phyloP scores from a whole-genome alignment of 2,329 filamentous ascomycete species.

The Ceratocystis diversiconidia region DNA sequence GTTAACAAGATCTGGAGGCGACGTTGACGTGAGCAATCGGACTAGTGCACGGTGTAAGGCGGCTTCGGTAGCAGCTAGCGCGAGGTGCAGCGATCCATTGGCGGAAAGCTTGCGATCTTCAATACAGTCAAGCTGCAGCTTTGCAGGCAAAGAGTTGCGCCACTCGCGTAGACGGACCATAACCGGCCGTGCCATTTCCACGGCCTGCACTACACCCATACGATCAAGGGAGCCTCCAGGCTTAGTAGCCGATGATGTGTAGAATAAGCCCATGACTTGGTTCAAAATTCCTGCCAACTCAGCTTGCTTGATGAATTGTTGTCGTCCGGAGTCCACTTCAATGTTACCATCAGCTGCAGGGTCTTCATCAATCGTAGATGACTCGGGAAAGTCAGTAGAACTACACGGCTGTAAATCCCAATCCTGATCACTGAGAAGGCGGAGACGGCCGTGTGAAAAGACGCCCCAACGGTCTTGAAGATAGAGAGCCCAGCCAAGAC shows the following conservation, averaged over 20 bases:
- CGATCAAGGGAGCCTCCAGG: conserved; percentile 13
- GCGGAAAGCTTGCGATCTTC: conserved; percentile 28
- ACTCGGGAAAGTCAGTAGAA: conserved; percentile 22
- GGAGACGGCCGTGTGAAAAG: conserved; percentile 38
- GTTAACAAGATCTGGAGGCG: conserved; percentile 16
- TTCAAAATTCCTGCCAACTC: conserved; percentile 31
- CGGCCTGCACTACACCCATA: conserved; percentile 22
- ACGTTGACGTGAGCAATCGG: conserved; percentile 20
- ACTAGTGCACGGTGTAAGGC: conserved; percentile 32
- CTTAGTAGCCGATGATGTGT: conserved; percentile 18
- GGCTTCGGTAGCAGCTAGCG: conserved; percentile 32
- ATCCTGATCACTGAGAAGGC: conserved; percentile 35
- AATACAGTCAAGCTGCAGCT: conserved; percentile 30
- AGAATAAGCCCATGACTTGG: conserved; percentile 27
- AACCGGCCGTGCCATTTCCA: conserved; percentile 34
- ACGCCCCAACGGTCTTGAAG: conserved; percentile 45
- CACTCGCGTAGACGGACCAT: conserved; percentile 34
- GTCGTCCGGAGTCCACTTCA: conserved; percentile 28
- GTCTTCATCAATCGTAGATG: conserved; percentile 21
- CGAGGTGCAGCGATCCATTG: conserved; percentile 29
- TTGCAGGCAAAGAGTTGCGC: conserved; percentile 31
- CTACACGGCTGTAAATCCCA: conserved; percentile 32
- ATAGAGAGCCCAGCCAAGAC: conserved; percentile 42
- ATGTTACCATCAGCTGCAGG: conserved; percentile 24
- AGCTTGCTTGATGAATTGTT: conserved; percentile 32